phyloP scores from a whole-genome alignment of 352 stramenopile species.

The Saprolegnia parasitica region DNA sequence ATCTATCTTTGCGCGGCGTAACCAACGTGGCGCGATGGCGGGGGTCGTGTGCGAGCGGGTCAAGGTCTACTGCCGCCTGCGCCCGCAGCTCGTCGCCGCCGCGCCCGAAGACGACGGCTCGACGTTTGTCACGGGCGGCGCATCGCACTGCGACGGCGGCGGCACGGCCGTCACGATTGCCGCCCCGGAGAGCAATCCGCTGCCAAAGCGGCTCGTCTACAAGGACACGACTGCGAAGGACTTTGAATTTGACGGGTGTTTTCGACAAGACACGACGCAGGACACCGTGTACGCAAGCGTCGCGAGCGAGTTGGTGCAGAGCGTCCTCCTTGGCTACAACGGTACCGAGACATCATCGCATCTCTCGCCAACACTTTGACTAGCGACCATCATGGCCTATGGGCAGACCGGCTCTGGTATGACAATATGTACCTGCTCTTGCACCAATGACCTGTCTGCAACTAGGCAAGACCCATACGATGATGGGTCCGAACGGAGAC shows the following conservation, averaged over 20 bases:
- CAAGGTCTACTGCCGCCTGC: constrained; percentile 62
- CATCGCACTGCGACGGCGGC: constrained; percentile 8
- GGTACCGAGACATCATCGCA: no score
- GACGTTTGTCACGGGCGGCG: constrained; percentile 66
- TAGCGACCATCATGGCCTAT: constrained; percentile 57
- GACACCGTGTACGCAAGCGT: constrained; percentile 47
- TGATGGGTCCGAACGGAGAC: constrained; percentile 47
- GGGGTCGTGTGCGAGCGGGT: constrained; percentile 40
- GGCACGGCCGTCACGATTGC: constrained; percentile 14
- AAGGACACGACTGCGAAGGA: constrained; percentile 34
- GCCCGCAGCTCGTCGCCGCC: constrained; percentile 49
- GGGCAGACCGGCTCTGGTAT: constrained; percentile 41
- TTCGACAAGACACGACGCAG: constrained; percentile 42
- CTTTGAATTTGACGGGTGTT: constrained; percentile 58
- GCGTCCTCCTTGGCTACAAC: constrained; percentile 62
- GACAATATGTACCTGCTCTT: no score
- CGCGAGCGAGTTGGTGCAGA: constrained; percentile 50
- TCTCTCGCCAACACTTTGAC: neutral
- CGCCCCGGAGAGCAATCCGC: constrained; percentile 19
- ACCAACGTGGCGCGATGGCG: no score
- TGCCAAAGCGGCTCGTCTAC: constrained; percentile 29
- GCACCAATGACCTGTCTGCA: neutral
- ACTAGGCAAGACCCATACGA: constrained; percentile 66
- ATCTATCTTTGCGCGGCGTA: no score
- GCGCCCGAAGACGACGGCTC: constrained; percentile 34